Evolutionary conservation across 371 early-diverging fungal genomes (phyloP).

Genomic region (Apophysomyces trapeziformis): DNA sequence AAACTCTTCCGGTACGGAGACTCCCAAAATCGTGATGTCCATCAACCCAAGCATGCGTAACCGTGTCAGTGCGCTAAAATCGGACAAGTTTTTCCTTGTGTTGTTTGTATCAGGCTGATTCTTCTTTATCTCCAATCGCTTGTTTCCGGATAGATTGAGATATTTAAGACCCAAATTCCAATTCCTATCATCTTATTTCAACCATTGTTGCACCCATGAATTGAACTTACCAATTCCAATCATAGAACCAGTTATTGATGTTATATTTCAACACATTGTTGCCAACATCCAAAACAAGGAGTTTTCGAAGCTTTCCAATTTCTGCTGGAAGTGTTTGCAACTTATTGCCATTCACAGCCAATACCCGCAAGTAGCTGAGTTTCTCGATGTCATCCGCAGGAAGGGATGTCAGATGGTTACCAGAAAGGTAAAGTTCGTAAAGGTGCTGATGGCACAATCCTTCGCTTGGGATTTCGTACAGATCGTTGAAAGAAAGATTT

Average conservation of each 20-base stretch:
- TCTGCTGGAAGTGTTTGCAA: constrained; percentile 89
- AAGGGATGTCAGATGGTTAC: constrained; percentile 83
- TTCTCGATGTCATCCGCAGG: constrained; percentile 88
- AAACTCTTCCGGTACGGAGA: constrained; percentile 83
- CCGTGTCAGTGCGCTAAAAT: constrained; percentile 76
- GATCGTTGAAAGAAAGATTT: constrained; percentile 83
- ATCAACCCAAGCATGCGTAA: constrained; percentile 83
- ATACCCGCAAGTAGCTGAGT: constrained; percentile 65
- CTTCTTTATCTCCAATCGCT: constrained; percentile 82
- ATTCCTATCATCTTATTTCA: constrained; percentile 52
- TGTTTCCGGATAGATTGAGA: constrained; percentile 92
- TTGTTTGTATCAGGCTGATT: constrained; percentile 43
- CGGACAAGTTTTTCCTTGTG: constrained; percentile 64
- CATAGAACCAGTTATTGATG: constrained; percentile 93
- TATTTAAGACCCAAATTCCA: constrained; percentile 89
- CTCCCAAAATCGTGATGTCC: constrained; percentile 84
- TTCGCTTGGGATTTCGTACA: constrained; percentile 74
- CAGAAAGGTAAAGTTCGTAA: constrained; percentile 80
- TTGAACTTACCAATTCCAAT: constrained; percentile 86
- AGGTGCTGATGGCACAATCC: constrained; percentile 57
- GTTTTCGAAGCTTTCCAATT: constrained; percentile 77
- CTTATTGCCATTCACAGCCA: constrained; percentile 91
- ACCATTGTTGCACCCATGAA: not conserved
- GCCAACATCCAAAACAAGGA: constrained; percentile 84
- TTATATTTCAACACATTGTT: constrained; percentile 91